These are phyloP conservation scores for Suillus fuscotomentosus DNA, from an alignment of 768 basidiomycete genomes.

Conservation along the genomic window DNA sequence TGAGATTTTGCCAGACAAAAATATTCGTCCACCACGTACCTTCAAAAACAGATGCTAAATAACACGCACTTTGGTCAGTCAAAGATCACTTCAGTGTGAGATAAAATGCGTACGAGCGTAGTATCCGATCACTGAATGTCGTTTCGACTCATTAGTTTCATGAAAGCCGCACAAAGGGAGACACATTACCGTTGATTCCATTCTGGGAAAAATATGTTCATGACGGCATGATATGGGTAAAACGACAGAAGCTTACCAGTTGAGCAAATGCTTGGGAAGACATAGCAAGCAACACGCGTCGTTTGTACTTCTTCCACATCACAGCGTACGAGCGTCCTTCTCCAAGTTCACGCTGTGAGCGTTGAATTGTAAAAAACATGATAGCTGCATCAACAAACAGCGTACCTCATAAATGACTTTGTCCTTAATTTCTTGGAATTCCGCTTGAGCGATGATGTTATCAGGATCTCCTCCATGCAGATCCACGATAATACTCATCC, in stretches of 20 bases:
- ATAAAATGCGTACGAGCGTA: constrained; percentile 72
- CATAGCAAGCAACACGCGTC: constrained; percentile 90
- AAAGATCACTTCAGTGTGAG: not conserved
- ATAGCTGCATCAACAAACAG: not conserved
- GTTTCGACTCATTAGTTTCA: not conserved
- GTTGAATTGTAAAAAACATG: constrained; percentile 2
- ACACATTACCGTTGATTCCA: constrained; percentile 80
- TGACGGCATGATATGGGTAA: not conserved
- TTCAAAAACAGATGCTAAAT: constrained; percentile 84
- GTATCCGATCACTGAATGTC: constrained; percentile 77
- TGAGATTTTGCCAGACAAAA: not conserved
- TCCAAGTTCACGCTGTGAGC: constrained; percentile 65
- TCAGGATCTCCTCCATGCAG: constrained; percentile 80
- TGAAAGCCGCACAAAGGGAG: constrained; percentile 11
- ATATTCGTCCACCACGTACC: constrained; percentile 40
- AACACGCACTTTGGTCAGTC: constrained; percentile 10
- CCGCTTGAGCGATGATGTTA: constrained; percentile 67
- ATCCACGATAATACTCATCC: constrained; percentile 84
- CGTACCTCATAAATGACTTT: constrained; percentile 68
- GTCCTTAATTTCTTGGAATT: constrained; percentile 89
- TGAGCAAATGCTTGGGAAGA: constrained; percentile 95
- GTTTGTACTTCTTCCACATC: constrained; percentile 89
- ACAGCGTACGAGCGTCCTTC: constrained; percentile 72
- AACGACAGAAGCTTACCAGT: constrained; percentile 51
- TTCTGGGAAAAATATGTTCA: constrained; percentile 50